Conservation (phyloP, 371 early-diverging fungal genomes). For the Capillidium rhysosporum region DNA sequence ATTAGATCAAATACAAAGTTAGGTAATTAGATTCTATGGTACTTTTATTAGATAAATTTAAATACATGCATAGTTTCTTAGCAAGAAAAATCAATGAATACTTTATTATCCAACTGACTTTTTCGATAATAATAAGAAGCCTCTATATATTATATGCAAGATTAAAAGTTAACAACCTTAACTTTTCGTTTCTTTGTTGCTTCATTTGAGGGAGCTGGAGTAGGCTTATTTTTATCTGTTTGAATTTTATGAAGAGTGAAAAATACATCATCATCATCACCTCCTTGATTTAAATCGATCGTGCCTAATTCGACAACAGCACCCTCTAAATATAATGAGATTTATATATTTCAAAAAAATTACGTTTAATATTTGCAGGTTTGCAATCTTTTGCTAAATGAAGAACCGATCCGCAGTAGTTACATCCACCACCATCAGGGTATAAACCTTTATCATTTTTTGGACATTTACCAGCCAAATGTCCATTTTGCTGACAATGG, state of each 20-base stretch:
- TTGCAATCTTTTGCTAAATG: slow-evolving; percentile 75
- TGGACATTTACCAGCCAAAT: slow-evolving; percentile 59
- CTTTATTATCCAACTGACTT: too few species aligned
- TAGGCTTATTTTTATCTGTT: neutral
- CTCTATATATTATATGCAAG: too few species aligned
- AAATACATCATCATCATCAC: slow-evolving; percentile 10
- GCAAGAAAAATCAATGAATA: too few species aligned
- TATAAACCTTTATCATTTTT: slow-evolving; percentile 76
- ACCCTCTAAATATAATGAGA: neutral
- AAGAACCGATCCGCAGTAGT: slow-evolving; percentile 61
- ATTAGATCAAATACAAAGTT: too few species aligned
- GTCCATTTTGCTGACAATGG: slow-evolving; percentile 67
- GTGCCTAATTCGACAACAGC: neutral
- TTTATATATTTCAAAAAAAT: neutral
- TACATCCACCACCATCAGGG: slow-evolving; percentile 80
- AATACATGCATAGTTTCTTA: too few species aligned
- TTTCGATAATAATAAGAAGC: too few species aligned
- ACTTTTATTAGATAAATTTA: too few species aligned
- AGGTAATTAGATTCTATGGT: too few species aligned
- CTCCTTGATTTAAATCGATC: slow-evolving; percentile 7
- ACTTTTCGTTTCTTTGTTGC: neutral
- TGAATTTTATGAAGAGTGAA: slow-evolving; percentile 7
- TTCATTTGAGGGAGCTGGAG: neutral
- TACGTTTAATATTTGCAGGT: neutral
- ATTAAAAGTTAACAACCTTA: neutral